Evolutionary conservation across 371 early-diverging fungal species (phyloP).

Genomic region (Mucor lusitanicus): DNA sequence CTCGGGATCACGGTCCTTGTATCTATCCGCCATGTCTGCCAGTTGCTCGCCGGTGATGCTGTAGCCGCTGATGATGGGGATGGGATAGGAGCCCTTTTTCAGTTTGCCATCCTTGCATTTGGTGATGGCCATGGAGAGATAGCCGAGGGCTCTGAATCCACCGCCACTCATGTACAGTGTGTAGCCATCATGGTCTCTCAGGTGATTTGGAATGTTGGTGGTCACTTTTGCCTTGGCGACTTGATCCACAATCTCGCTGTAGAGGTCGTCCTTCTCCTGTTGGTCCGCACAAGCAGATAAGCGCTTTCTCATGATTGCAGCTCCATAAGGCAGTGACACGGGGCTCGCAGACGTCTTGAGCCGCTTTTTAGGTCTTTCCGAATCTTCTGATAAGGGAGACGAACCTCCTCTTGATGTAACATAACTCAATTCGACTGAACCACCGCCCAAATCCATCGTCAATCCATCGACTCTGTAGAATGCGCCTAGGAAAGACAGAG

Average conservation of each 20-base stretch:
- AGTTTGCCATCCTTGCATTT: background rate
- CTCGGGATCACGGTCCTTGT: slow-evolving; percentile 27
- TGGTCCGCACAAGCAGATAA: slow-evolving; percentile 6
- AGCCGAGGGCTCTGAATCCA: slow-evolving; percentile 54
- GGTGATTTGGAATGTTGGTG: slow-evolving; percentile 16
- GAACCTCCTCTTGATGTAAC: slow-evolving; percentile 18
- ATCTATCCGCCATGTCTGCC: slow-evolving; percentile 26
- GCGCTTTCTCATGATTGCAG: slow-evolving; percentile 44
- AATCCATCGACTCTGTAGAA: slow-evolving; percentile 51
- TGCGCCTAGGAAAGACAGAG: slow-evolving; percentile 27
- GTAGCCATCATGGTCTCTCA: slow-evolving; percentile 33
- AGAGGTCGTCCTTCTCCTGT: slow-evolving; percentile 1
- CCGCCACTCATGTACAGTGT: slow-evolving; percentile 55
- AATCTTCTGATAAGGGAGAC: slow-evolving; percentile 14
- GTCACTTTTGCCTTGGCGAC: slow-evolving; percentile 12
- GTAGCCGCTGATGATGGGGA: slow-evolving; percentile 56
- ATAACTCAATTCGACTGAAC: slow-evolving; percentile 54
- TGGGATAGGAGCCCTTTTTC: slow-evolving; percentile 36
- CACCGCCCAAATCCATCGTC: slow-evolving; percentile 61
- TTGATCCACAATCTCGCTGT: slow-evolving; percentile 16
- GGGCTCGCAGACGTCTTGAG: slow-evolving; percentile 24
- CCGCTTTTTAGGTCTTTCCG: slow-evolving; percentile 13
- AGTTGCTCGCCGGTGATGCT: slow-evolving; percentile 36
- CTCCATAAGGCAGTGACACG: slow-evolving; percentile 54
- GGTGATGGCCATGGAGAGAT: slow-evolving; percentile 43